Evolutionary conservation across 352 stramenopile genomes (phyloP), one percentile per base, ranked within the genome.

Genomic region (Phytophthora boehmeriae): DNA sequence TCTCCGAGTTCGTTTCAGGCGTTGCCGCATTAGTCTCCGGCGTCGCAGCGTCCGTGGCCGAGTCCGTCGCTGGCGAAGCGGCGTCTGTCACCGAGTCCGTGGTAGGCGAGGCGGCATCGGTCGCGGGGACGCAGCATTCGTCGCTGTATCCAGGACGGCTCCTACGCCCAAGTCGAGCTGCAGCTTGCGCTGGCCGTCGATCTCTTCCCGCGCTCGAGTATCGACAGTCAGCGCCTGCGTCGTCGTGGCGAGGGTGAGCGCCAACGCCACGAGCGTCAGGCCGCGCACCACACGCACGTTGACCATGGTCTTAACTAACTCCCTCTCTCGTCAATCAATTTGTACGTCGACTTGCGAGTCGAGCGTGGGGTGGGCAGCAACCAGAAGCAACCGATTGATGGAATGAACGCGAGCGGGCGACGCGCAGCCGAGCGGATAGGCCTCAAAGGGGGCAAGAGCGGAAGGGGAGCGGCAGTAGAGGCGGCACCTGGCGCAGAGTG

Each of bases 391-490:
- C 52, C 55, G 51, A 71, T 71, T 71, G 57, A 67, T 52, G 52
- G 57, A 71, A 71, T 71, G 63, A 64, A 20, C 47, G 50, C 42
- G 52, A 63, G 45, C 10, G 50, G 43, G 52, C 59, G 61, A 63
- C 60, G 46, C 41, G 38, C 32, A 53, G 53, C 19, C 44, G 45
- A 19, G n/a, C n/a, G 25, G 46, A 63, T 58, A 67, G 41, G 59
- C 46, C 36, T 27, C 52, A 46, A 58, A 28, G 38, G 34, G 47
- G 25, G 2, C 14, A 25, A 49, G 44, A 2, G 5, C 20, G 35
- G 35, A 19, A n/a, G 17, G 46, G 34, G n/a, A 22, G 19, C 13
- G 38, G 41, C 52, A 54, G 59, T 56, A 66, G 52, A 62, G 61
- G 32, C 19, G 14, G 38, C 13, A 8, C 13, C 14, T 8, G 13